Percentiles rank a stretch among this genome's conserved stretches.
These are phyloP conservation scores for Calophaca sinica DNA, from an alignment of 306 rosid genomes.

Conservation along the genomic window DNA sequence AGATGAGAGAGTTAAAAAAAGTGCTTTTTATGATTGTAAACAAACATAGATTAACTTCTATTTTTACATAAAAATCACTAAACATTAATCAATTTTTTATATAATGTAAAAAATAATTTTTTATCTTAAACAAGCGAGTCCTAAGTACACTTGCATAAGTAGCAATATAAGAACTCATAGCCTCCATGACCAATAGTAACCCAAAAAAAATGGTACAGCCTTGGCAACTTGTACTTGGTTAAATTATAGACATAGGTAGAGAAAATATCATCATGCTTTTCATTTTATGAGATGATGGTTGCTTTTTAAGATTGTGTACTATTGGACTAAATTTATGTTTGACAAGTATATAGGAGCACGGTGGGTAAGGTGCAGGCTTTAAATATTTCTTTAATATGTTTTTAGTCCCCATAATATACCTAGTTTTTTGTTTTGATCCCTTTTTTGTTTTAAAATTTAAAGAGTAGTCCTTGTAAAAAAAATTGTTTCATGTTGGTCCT, in stretches of 20 bases:
- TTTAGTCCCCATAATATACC: too few species aligned
- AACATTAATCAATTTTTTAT: conserved; percentile 2
- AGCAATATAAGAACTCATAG: conserved; percentile 31
- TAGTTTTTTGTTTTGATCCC: too few species aligned
- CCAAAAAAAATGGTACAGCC: conserved; percentile 4
- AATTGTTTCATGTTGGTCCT: too few species aligned
- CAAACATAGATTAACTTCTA: neutral
- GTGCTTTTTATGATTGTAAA: neutral
- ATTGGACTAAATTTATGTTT: neutral
- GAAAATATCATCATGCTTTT: conserved; percentile 7
- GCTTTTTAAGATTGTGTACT: conserved; percentile 4
- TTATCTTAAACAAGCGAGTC: neutral
- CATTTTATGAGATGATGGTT: conserved; percentile 9
- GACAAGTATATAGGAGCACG: neutral
- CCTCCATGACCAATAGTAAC: conserved; percentile 15
- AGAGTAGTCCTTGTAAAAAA: too few species aligned
- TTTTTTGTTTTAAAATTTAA: too few species aligned
- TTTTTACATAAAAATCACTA: neutral
- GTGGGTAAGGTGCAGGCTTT: conserved; percentile 2
- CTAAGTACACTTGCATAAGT: neutral
- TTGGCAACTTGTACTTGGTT: neutral
- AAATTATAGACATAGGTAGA: neutral
- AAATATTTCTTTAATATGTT: too few species aligned
- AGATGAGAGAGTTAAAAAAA: neutral
- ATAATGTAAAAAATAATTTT: neutral